These are phyloP conservation scores for Colletotrichum cordylinicola DNA, from an alignment of 2,329 filamentous ascomycete genomes.

Conservation along the genomic window DNA sequence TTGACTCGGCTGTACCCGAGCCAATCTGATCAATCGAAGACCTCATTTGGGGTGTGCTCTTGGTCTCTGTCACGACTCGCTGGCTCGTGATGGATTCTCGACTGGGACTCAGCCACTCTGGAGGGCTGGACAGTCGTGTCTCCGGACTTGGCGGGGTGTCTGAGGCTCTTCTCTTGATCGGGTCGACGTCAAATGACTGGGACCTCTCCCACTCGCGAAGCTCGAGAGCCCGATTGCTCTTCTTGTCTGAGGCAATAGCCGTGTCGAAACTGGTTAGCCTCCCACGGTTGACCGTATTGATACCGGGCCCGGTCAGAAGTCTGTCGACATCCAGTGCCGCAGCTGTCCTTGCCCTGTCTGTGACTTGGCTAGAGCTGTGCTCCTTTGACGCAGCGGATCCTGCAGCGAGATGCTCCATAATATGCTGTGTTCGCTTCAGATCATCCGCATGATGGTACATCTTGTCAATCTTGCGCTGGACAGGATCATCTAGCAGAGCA, in stretches of 20 bases:
- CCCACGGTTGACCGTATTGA: background rate
- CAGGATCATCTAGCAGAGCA: background rate
- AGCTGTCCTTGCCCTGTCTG: too few relatives aligned
- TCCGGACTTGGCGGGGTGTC: background rate
- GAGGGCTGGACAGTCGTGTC: background rate
- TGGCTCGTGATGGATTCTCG: background rate
- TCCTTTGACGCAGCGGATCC: conserved; percentile 5
- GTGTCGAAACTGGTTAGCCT: background rate
- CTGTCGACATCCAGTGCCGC: background rate
- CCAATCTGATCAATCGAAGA: background rate
- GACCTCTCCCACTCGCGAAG: background rate
- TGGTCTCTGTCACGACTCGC: background rate
- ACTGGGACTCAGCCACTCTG: background rate
- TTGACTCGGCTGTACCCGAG: background rate
- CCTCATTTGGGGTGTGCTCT: background rate
- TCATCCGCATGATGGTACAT: conserved; percentile 38
- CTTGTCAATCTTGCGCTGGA: conserved; percentile 33
- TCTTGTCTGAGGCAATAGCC: background rate
- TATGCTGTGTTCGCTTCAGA: conserved; percentile 38
- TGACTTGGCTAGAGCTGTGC: background rate
- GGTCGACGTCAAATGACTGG: conserved; percentile 4
- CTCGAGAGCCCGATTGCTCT: background rate
- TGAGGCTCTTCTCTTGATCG: conserved; percentile 2
- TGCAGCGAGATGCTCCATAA: conserved; percentile 37
- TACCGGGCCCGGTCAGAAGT: background rate